Percentiles rank a stretch among this genome's conserved stretches.
Evolutionary conservation across 495 filamentous ascomycete genomes (phyloP).

Genomic region (Pyrenula aspistea): DNA sequence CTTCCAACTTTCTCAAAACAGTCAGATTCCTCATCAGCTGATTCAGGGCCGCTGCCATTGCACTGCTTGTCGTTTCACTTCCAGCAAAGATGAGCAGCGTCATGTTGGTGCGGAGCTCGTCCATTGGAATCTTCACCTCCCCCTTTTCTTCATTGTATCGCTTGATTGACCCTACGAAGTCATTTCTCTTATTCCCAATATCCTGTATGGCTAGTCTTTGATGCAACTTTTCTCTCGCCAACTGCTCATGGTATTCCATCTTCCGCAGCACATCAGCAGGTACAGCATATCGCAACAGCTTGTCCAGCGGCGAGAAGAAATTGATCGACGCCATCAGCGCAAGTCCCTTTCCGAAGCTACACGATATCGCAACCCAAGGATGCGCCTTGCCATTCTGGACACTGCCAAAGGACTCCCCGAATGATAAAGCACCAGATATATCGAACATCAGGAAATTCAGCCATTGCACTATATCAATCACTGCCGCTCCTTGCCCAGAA

Average conservation of each 20-base stretch:
- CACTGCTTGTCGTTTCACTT: slow-evolving; percentile 45
- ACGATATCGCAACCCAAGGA: slow-evolving; percentile 2
- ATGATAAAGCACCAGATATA: slow-evolving; percentile 9
- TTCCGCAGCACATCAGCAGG: slow-evolving; percentile 13
- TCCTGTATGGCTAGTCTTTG: slow-evolving; percentile 15
- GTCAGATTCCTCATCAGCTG: slow-evolving; percentile 31
- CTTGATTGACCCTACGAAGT: slow-evolving; percentile 17
- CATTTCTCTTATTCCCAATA: slow-evolving; percentile 5
- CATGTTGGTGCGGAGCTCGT: not conserved
- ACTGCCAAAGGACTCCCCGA: slow-evolving; percentile 5
- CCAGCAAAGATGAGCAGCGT: slow-evolving; percentile 36
- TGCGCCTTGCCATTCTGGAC: not conserved
- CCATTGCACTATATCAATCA: slow-evolving; percentile 14
- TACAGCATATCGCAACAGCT: slow-evolving; percentile 6
- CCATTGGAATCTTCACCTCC: slow-evolving; percentile 2
- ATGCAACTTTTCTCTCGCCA: slow-evolving; percentile 28
- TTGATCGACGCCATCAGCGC: slow-evolving; percentile 5
- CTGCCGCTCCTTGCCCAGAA: not conserved
- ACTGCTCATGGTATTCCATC: slow-evolving; percentile 17
- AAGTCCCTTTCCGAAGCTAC: not conserved
- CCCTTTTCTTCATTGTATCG: slow-evolving; percentile 8
- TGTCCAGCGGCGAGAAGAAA: slow-evolving; percentile 20
- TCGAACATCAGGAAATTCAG: slow-evolving; percentile 12
- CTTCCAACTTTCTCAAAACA: slow-evolving; percentile 16
- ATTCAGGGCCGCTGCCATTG: slow-evolving; percentile 33